Evolutionary conservation across 129 eudicot species (phyloP), one percentile per base, ranked within the genome.

Genomic region (Dittrichia graveolens): DNA sequence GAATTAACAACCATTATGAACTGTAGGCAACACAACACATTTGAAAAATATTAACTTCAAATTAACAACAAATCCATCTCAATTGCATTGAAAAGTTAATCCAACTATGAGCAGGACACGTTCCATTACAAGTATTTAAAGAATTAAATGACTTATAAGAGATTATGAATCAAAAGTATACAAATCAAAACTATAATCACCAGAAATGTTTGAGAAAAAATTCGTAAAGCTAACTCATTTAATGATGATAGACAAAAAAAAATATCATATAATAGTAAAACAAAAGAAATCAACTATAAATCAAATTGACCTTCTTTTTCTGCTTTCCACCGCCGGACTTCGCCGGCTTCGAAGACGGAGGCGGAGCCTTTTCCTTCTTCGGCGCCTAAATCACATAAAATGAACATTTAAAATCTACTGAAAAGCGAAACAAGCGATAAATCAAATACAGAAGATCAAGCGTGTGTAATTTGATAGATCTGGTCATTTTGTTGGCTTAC

Each of bases 321-420:
- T 91, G 95, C 80, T 91, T 88, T 44, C 95, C 92, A 8, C 97
- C 97, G 39, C 95, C 92, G 45, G 97, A 91, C 46, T 91, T 91
- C 19, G 97, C 90, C 16, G 95, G 95, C 84, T 91, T 91, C 13
- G 96, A 88, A 2, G 97, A 85, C 64, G 97, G 95, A 3, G 97
- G 95, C 0, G 97, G 88, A 4, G 88, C 92, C 77, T 84, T 84
- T 2, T 83, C 95, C 81, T 91, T 91, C 88, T 91, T 88, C 38
- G 91, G 96, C 1, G 91, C 96, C 96, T 86, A 44, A 19, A 14
- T 39, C n/a, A 69, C 37, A 52, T 12, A 52, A 18, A 59, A 71
- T 3, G 4, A 5, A 49, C 12, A 5, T 2, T 47, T 50, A 50
- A 4, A 34, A 11, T 38, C 9, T 38, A 2, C 40, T n/a, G n/a